Base-by-base conservation (phyloP, 441 rosid genomes). In the Pelargonium citronellum region DNA sequence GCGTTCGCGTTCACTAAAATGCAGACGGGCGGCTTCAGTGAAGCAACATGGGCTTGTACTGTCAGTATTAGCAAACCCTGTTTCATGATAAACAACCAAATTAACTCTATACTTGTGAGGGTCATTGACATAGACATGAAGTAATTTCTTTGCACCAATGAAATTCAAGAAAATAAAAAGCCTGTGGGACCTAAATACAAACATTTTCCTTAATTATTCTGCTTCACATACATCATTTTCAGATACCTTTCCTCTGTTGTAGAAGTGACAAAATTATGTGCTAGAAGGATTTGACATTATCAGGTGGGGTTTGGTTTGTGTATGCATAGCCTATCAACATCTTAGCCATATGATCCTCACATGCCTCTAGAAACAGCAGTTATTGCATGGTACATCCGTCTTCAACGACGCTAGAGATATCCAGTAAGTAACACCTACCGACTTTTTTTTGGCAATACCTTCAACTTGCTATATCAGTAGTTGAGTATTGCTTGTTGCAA, bases 31-130 rank as follows among this genome's bases (percentile, higher is more conserved):
- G 92, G 89, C 72, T 79, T 84, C 66, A 82, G 57, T 9, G 86
- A 81, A 69, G 85, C 86, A 34, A 81, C 46, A 73, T 64, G 76
- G 57, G 92, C 87, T 84, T 89, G 96, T 67, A 83, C 68, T 47
- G 91, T 86, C 49, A 90, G 95, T 67, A 85, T 73, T 63, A 89
- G 11, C 77, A 92, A 72, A 11, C 98, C 96, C 98, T 89, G 83
- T 74, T 70, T 19, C 68, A 70, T 69, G 58, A 9, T 51, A 16
- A 49, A 13, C 7, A 34, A 34, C 39, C 39, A 34, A 34, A 34
- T 34, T 34, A 34, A 30, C 4, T 30, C 34, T 30, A 58, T 20
- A 34, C 68, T 5, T 58, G 22, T 44, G 41, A 67, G 15, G 12
- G 15, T 12, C 53, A 47, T 47, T 34, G 39, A 34, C 6, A 34